Base-by-base conservation (phyloP, 805 yeast genomes). In the Metschnikowia arizonensis region DNA sequence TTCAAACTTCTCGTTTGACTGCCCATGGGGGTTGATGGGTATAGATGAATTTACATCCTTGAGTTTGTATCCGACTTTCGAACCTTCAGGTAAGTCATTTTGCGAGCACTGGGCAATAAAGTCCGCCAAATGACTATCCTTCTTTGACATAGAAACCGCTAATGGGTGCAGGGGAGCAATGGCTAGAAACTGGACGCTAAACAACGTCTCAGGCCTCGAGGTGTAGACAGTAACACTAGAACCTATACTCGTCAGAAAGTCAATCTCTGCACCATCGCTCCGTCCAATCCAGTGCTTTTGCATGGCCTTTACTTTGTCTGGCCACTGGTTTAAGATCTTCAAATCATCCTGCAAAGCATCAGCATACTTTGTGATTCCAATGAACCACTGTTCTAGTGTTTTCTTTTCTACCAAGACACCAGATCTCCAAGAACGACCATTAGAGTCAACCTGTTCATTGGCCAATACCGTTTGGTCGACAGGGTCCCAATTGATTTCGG, bases 401-500 rank as follows among this genome's bases (percentile, higher is more conserved):
- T 73, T 76, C 64, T 88, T 88, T 62, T 93, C 97, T 0, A 91
- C 99, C 12, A 82, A 48, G 0, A 98, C 99, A 4, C 99, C 99
- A 2, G 97, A 88, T 63, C 99, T 78, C 99, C 99, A 93, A 0
- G 97, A 88, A 45, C 82, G 73, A 0, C 99, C 99, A 36, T 87
- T 78, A 1, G 83, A 63, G 62, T 93, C 99, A 2, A 93, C 97
- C 64, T 93, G 99, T 65, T 93, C 99, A 61, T 72, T 93, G 2
- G 99, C 99, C 48, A 93, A 71, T 1, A 93, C 99, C 0, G 99
- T 93, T 52, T 84, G 78, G 57, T 93, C 99, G 0, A 93, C 79
- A 0, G 99, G 99, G 64, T 93, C 99, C 99, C 99, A 93, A 60
- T 93, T 93, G 48, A 93, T 93, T 55, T 83, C 89, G 0, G 97